These are phyloP conservation scores for Populus ilicifolia DNA, from an alignment of 345 rosid genomes.

Conservation along the genomic window DNA sequence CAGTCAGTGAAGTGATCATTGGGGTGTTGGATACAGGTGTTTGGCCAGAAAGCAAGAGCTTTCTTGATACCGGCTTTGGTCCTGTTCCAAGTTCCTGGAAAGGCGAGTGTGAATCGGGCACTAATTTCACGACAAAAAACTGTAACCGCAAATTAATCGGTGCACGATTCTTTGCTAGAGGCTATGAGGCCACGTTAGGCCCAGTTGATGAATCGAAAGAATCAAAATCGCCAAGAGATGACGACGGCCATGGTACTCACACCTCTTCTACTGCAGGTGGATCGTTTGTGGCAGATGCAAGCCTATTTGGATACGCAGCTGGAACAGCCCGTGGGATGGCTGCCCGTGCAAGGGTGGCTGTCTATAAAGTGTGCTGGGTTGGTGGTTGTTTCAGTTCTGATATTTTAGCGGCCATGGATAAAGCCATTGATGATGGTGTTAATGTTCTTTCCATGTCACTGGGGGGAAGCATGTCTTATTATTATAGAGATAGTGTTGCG, in stretches of 20 bases:
- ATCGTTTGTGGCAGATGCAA: slow-evolving; percentile 21
- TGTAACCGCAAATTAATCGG: slow-evolving; percentile 32
- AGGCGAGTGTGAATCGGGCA: slow-evolving; percentile 27
- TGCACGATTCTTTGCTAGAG: slow-evolving; percentile 30
- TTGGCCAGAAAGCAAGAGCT: slow-evolving; percentile 43
- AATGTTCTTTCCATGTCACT: slow-evolving; percentile 37
- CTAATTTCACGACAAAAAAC: slow-evolving; percentile 15
- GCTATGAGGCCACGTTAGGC: slow-evolving; percentile 39
- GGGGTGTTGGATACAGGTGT: slow-evolving; percentile 40
- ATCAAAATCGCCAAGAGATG: slow-evolving; percentile 40
- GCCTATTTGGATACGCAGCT: slow-evolving; percentile 14
- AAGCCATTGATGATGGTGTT: slow-evolving; percentile 34
- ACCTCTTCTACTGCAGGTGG: slow-evolving; percentile 27
- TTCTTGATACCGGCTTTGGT: slow-evolving; percentile 31
- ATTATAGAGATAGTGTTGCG: slow-evolving; percentile 25
- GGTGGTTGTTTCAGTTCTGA: slow-evolving; percentile 42
- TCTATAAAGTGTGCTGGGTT: slow-evolving; percentile 22
- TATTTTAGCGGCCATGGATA: slow-evolving; percentile 35
- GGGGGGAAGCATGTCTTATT: slow-evolving; percentile 30
- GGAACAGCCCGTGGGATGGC: slow-evolving; percentile 32
- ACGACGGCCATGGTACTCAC: slow-evolving; percentile 43
- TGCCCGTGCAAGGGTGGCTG: slow-evolving; percentile 19
- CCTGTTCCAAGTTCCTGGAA: slow-evolving; percentile 30
- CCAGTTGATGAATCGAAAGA: slow-evolving; percentile 32
- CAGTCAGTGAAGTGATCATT: slow-evolving; percentile 27